Conservation (phyloP, 164 flowering plant species). For the Vitis labrusca region DNA sequence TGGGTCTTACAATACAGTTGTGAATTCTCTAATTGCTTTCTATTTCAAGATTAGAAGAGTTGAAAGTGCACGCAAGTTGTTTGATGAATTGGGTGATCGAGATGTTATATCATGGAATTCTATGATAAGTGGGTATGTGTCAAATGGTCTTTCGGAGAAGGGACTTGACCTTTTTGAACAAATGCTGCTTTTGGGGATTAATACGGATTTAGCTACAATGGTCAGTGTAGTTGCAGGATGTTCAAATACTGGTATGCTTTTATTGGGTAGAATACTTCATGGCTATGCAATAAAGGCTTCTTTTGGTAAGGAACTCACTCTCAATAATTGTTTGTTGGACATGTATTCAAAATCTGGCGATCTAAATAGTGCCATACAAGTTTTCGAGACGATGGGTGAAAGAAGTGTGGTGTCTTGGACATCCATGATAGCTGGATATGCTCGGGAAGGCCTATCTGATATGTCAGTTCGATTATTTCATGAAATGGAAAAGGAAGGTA, state of each 20-base stretch:
- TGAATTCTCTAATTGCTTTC: conserved; percentile 53
- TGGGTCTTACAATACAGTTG: conserved; percentile 37
- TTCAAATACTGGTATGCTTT: conserved; percentile 29
- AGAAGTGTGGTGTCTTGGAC: conserved; percentile 66
- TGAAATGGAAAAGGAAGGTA: conserved; percentile 47
- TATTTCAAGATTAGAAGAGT: conserved; percentile 41
- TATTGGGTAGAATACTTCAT: conserved; percentile 46
- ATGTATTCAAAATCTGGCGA: conserved; percentile 65
- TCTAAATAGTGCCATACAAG: conserved; percentile 26
- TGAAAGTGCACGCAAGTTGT: conserved; percentile 45
- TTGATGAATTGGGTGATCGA: conserved; percentile 54
- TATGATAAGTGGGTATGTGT: conserved; percentile 51
- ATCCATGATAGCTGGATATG: conserved; percentile 59
- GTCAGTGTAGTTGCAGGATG: conserved; percentile 53
- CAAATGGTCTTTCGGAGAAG: conserved; percentile 29
- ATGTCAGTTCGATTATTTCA: conserved; percentile 43
- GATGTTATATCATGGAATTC: conserved; percentile 76
- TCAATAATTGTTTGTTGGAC: conserved; percentile 51
- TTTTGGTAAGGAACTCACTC: conserved; percentile 19
- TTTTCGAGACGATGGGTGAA: conserved; percentile 45
- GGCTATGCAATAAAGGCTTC: conserved; percentile 41
- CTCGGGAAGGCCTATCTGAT: conserved; percentile 43
- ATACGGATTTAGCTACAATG: conserved; percentile 49
- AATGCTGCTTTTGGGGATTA: conserved; percentile 38
- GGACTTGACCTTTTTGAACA: conserved; percentile 32